These are phyloP conservation scores for Aspergillus arachidicola DNA, from an alignment of 2,329 filamentous ascomycete species.

Conservation along the genomic window DNA sequence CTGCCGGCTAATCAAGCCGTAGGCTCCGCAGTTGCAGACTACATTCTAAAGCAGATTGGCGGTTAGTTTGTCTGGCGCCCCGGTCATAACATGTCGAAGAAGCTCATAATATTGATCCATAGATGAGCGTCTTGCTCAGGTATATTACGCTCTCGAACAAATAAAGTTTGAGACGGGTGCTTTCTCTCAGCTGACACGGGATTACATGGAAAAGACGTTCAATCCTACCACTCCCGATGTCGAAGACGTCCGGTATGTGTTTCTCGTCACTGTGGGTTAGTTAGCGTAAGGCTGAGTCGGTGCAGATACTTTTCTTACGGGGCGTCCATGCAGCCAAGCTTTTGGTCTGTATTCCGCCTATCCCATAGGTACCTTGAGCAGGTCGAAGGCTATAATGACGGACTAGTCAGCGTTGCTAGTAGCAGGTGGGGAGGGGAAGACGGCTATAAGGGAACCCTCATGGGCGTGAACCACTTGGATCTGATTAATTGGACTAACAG, in stretches of 20 bases:
- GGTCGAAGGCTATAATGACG: constrained; percentile 63
- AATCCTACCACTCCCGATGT: constrained; percentile 61
- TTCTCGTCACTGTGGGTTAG: not conserved
- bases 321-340: constrained; percentile 57
- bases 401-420: constrained; percentile 62
- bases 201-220: constrained; percentile 61
- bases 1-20: constrained; percentile 15
- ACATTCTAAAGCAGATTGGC: constrained; percentile 61
- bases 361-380: constrained; percentile 57
- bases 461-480: constrained; percentile 66
- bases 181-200: constrained; percentile 62
- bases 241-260: constrained; percentile 51
- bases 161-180: constrained; percentile 61
- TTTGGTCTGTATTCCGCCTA: constrained; percentile 60
- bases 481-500: constrained; percentile 69
- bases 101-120: constrained; percentile 42
- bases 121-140: constrained; percentile 54
- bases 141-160: constrained; percentile 59
- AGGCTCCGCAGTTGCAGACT: constrained; percentile 65
- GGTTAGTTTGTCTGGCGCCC: constrained; percentile 36
- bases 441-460: constrained; percentile 62
- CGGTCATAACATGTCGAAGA: not conserved
- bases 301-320: constrained; percentile 65
- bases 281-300: constrained; percentile 13
- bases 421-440: constrained; percentile 59